Percentiles rank a stretch among this genome's conserved stretches.
These are phyloP conservation scores for Leccinum incarnatum DNA, from an alignment of 768 basidiomycete genomes.

Conservation along the genomic window DNA sequence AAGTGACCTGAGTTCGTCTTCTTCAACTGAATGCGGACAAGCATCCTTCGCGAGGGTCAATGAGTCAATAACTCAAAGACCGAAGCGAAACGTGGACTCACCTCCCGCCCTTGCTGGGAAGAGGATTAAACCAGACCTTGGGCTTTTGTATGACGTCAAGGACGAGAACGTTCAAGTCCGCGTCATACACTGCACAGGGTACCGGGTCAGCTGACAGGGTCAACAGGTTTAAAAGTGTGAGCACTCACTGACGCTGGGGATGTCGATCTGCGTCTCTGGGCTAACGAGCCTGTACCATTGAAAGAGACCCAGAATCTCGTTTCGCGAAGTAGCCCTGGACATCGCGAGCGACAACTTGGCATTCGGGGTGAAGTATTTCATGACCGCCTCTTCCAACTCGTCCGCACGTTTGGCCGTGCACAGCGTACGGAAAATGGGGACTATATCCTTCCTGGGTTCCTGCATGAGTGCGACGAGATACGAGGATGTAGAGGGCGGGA, in stretches of 20 bases:
- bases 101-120: conserved; percentile 46
- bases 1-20: conserved; percentile 40
- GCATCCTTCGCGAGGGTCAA: conserved; percentile 33
- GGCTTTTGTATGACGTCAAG: conserved; percentile 49
- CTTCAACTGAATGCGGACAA: conserved; percentile 51
- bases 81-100: conserved; percentile 22
- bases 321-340: conserved; percentile 53
- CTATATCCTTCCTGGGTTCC: conserved; percentile 51
- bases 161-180: conserved; percentile 37
- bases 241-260: conserved; percentile 45
- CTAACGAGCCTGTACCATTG: conserved; percentile 70
- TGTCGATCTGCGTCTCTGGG: conserved; percentile 42
- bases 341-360: conserved; percentile 60
- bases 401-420: conserved; percentile 49
- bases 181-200: conserved; percentile 46
- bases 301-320: conserved; percentile 50
- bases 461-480: conserved; percentile 42
- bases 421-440: conserved; percentile 41
- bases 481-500: neutral
- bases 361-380: conserved; percentile 51
- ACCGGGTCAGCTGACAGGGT: neutral
- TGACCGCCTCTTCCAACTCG: conserved; percentile 45
- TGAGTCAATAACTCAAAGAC: neutral
- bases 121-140: conserved; percentile 47
- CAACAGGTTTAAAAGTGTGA: neutral